A percentile compares a stretch with the other conserved stretches of the same genome.
phyloP scores from a whole-genome alignment of 257 asterid species.

The Nicotiana otophora region DNA sequence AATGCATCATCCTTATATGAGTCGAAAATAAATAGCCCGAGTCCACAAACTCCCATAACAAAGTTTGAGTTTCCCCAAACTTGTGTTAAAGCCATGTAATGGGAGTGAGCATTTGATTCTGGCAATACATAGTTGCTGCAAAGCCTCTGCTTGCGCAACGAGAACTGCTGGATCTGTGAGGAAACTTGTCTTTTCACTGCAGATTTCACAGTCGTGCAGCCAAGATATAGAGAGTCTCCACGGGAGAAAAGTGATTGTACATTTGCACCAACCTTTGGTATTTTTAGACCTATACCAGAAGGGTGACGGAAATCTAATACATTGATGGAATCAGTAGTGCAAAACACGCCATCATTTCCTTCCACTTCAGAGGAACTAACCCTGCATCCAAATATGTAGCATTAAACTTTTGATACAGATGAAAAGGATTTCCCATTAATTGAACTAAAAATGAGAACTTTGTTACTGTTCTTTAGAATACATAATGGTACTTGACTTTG shows the following conservation, averaged over 20 bases:
- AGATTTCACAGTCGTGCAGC: slow-evolving; percentile 62
- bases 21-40: slow-evolving; percentile 68
- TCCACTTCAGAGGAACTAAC: slow-evolving; percentile 59
- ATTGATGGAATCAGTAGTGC: slow-evolving; percentile 67
- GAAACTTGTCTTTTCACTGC: slow-evolving; percentile 40
- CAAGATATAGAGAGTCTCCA: slow-evolving; percentile 66
- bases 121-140: slow-evolving; percentile 53
- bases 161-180: slow-evolving; percentile 71
- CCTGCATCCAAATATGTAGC: slow-evolving; percentile 31
- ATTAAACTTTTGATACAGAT: not conserved
- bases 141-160: slow-evolving; percentile 59
- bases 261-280: slow-evolving; percentile 58
- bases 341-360: slow-evolving; percentile 81
- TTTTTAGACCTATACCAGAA: slow-evolving; percentile 69
- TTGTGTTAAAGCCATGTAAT: slow-evolving; percentile 59
- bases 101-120: slow-evolving; percentile 59
- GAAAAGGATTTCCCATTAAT: not conserved
- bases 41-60: slow-evolving; percentile 85
- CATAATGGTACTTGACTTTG: not conserved
- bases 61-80: slow-evolving; percentile 77
- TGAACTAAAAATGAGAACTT: not conserved
- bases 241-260: slow-evolving; percentile 65
- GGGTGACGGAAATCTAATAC: slow-evolving; percentile 82
- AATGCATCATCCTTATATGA: slow-evolving; percentile 43
- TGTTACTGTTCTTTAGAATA: not conserved